phyloP scores from a whole-genome alignment of 108 stramenopile species.

The Fragilaria radians region DNA sequence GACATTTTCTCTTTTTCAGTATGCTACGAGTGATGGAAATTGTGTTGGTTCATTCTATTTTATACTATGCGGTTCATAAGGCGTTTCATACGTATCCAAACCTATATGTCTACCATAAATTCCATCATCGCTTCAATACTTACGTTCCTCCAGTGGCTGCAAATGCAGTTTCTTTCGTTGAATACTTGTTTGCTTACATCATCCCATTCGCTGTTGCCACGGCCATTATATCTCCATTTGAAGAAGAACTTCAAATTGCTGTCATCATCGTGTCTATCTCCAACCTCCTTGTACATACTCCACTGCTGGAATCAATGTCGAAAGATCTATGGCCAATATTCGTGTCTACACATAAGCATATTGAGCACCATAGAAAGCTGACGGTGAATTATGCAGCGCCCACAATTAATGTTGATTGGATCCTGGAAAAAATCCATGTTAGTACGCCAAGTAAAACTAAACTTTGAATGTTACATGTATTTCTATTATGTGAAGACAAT shows the following conservation, averaged over 20 bases:
- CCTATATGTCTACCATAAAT: slow-evolving; percentile 13
- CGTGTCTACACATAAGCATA: slow-evolving; percentile 26
- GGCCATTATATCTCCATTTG: background rate
- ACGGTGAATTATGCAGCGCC: slow-evolving; percentile 32
- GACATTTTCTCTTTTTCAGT: background rate
- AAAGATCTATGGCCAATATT: background rate
- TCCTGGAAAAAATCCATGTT: slow-evolving; percentile 1
- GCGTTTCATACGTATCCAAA: slow-evolving; percentile 19
- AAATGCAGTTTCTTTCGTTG: slow-evolving; percentile 25
- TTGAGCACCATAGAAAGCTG: slow-evolving; percentile 34
- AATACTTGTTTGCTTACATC: slow-evolving; percentile 27
- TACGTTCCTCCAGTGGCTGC: slow-evolving; percentile 20
- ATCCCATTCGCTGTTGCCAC: slow-evolving; percentile 19
- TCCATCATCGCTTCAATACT: slow-evolving; percentile 23
- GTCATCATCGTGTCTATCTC: slow-evolving; percentile 7
- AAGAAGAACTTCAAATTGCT: background rate
- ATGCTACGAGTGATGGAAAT: slow-evolving; percentile 1
- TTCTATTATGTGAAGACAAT: too few relatives aligned
- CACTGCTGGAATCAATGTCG: slow-evolving; percentile 14
- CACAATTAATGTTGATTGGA: slow-evolving; percentile 23
- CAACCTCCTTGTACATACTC: slow-evolving; percentile 35
- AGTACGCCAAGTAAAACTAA: too few relatives aligned
- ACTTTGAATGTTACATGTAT: too few relatives aligned
- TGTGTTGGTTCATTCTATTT: slow-evolving; percentile 11
- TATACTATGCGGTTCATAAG: slow-evolving; percentile 19